phyloP scores from a whole-genome alignment of 352 stramenopile genomes.

The Phytophthora gonapodyides region DNA sequence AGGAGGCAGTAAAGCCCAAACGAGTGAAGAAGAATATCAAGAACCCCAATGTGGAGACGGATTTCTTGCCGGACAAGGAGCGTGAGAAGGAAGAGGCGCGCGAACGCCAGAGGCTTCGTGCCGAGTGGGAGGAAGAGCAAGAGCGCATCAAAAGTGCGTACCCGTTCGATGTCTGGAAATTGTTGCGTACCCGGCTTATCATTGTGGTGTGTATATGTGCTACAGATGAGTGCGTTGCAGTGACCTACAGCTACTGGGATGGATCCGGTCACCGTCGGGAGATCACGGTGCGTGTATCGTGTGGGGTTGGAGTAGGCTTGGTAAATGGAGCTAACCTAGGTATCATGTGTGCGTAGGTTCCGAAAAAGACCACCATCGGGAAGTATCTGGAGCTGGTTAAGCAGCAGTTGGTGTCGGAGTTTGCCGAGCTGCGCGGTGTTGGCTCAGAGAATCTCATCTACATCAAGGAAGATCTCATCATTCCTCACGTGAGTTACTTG shows the following conservation, averaged over 20 bases:
- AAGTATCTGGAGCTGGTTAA: constrained; percentile 88
- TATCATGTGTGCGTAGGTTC: constrained; percentile 41
- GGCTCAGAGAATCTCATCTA: constrained; percentile 96
- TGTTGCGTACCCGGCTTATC: background rate
- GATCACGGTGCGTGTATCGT: constrained; percentile 68
- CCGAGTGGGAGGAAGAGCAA: constrained; percentile 94
- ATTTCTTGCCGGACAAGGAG: constrained; percentile 95
- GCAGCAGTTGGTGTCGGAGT: constrained; percentile 92
- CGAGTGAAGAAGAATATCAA: constrained; percentile 83
- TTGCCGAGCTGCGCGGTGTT: constrained; percentile 92
- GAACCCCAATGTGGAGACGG: constrained; percentile 94
- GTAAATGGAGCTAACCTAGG: background rate
- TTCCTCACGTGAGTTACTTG: constrained; percentile 83
- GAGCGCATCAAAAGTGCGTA: constrained; percentile 91
- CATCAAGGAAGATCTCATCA: constrained; percentile 99
- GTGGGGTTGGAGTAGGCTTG: background rate
- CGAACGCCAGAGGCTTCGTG: constrained; percentile 83
- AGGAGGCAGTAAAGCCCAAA: constrained; percentile 34
- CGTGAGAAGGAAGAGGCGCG: constrained; percentile 82
- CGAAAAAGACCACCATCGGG: constrained; percentile 93
- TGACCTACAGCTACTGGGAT: constrained; percentile 99
- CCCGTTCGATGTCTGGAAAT: background rate
- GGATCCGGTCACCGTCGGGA: constrained; percentile 95
- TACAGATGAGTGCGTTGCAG: constrained; percentile 89
- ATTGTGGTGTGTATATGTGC: background rate